These are phyloP conservation scores for Cladophialophora exuberans DNA, from an alignment of 2,329 filamentous ascomycete genomes.

Conservation along the genomic window DNA sequence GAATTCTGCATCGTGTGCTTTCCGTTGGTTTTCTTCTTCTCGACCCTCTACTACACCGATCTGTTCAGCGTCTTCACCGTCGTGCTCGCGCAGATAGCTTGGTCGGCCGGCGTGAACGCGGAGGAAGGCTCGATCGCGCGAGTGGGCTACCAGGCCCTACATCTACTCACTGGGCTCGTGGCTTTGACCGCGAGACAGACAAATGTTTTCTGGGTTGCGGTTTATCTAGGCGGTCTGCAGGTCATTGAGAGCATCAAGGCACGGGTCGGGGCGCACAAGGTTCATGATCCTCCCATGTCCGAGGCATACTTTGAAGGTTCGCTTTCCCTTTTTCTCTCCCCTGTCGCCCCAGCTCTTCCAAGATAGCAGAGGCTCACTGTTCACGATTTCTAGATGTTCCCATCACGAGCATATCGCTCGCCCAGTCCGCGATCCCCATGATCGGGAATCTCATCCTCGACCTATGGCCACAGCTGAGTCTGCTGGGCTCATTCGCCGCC, in stretches of 20 bases:
- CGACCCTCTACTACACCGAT: conserved; percentile 92
- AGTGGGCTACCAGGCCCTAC: conserved; percentile 35
- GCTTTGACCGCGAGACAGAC: conserved; percentile 85
- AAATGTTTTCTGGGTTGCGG: conserved; percentile 89
- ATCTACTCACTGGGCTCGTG: conserved; percentile 62
- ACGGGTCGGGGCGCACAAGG: conserved; percentile 38
- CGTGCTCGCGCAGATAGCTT: conserved; percentile 66
- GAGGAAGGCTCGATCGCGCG: conserved; percentile 22
- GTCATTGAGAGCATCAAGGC: conserved; percentile 39
- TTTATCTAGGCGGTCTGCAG: conserved; percentile 51
- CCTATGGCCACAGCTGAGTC: conserved; percentile 54
- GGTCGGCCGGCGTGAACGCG: conserved; percentile 32
- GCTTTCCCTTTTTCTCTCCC: conserved; percentile 11
- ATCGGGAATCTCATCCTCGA: conserved; percentile 42
- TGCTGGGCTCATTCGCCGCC: conserved; percentile 68
- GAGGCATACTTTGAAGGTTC: conserved; percentile 56
- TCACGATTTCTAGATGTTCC: conserved; percentile 34
- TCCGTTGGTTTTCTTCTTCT: conserved; percentile 94
- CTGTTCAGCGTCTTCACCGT: conserved; percentile 78
- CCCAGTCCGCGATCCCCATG: conserved; percentile 51
- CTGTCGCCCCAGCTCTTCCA: background rate
- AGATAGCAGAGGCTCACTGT: conserved; percentile 6
- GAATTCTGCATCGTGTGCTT: conserved; percentile 68
- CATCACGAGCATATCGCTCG: conserved; percentile 60
- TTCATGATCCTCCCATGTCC: conserved; percentile 55